Evolutionary conservation across 2,329 filamentous ascomycete genomes (phyloP).

Genomic region (Fusarium verrucosum): DNA sequence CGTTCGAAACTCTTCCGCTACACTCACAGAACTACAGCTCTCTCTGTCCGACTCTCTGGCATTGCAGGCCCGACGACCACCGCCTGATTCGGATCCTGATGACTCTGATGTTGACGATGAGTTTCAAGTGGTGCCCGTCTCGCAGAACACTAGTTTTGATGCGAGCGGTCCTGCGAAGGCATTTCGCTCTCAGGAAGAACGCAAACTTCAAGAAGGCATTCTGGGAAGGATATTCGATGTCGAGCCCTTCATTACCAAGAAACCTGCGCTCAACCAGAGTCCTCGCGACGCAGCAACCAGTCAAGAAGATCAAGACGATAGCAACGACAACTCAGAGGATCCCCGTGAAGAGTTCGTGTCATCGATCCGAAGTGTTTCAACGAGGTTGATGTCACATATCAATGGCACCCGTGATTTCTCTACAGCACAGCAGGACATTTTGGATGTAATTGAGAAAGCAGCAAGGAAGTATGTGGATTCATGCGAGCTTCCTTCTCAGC

Average conservation of each 20-base stretch:
- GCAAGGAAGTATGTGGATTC: constrained; percentile 61
- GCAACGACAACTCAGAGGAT: constrained; percentile 32
- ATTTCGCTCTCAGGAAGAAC: constrained; percentile 62
- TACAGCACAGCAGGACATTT: constrained; percentile 55
- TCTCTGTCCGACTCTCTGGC: constrained; percentile 67
- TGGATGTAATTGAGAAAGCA: constrained; percentile 62
- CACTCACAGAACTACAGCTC: constrained; percentile 63
- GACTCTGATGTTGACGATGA: constrained; percentile 66
- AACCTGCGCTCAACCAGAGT: constrained; percentile 44
- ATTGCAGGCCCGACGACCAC: constrained; percentile 50
- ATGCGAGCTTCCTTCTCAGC: constrained; percentile 40
- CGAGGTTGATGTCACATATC: constrained; percentile 54
- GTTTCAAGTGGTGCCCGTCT: constrained; percentile 56
- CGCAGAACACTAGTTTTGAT: constrained; percentile 48
- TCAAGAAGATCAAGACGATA: constrained; percentile 34
- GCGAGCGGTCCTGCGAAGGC: constrained; percentile 55
- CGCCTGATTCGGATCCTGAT: constrained; percentile 54
- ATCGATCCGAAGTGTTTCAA: constrained; percentile 53
- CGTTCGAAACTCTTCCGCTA: constrained; percentile 63
- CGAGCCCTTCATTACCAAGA: constrained; percentile 54
- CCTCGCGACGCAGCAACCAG: constrained; percentile 21
- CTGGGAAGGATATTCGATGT: constrained; percentile 63
- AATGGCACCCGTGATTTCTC: constrained; percentile 51
- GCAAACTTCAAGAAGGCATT: constrained; percentile 63
- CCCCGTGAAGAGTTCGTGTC: constrained; percentile 44